phyloP scores from a whole-genome alignment of 2,329 filamentous ascomycete species.

The Lasiodiplodia sp. region DNA sequence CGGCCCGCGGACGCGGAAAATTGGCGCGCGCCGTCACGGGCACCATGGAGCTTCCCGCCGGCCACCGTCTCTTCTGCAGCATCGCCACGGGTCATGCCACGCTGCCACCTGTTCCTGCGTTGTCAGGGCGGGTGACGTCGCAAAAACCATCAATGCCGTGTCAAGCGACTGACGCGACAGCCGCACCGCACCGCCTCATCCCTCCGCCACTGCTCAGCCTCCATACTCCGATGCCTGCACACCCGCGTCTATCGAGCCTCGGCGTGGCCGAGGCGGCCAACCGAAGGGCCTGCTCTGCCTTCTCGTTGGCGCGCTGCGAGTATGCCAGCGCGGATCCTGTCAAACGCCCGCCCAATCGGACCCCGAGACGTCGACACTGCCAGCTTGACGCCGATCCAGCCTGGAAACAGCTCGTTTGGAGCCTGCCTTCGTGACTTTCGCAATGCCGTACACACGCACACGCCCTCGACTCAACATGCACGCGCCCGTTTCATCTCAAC shows the following conservation, averaged over 20 bases:
- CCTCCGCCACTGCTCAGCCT: conserved; percentile 11
- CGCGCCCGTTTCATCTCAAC: conserved; percentile 10
- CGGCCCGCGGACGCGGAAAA: background rate
- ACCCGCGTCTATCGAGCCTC: conserved; percentile 3
- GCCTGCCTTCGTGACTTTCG: background rate
- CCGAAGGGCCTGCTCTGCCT: background rate
- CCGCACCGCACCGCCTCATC: conserved; percentile 17
- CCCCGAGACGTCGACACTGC: conserved; percentile 4
- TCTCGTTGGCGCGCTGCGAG: background rate
- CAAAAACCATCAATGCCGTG: background rate
- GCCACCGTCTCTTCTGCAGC: background rate
- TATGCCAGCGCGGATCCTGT: conserved; percentile 12
- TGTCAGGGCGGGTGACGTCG: background rate
- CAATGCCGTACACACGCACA: background rate
- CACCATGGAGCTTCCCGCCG: background rate
- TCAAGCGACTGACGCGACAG: conserved; percentile 14
- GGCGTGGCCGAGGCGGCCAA: conserved; percentile 22
- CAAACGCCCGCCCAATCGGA: background rate
- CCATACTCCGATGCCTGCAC: background rate
- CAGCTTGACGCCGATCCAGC: conserved; percentile 10
- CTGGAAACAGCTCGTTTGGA: background rate
- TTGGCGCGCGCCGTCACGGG: background rate
- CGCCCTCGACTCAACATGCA: background rate
- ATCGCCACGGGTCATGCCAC: background rate
- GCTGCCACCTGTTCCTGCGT: background rate